Conservation (phyloP, 768 basidiomycete genomes). For the Lactarius pseudohatsudake region DNA sequence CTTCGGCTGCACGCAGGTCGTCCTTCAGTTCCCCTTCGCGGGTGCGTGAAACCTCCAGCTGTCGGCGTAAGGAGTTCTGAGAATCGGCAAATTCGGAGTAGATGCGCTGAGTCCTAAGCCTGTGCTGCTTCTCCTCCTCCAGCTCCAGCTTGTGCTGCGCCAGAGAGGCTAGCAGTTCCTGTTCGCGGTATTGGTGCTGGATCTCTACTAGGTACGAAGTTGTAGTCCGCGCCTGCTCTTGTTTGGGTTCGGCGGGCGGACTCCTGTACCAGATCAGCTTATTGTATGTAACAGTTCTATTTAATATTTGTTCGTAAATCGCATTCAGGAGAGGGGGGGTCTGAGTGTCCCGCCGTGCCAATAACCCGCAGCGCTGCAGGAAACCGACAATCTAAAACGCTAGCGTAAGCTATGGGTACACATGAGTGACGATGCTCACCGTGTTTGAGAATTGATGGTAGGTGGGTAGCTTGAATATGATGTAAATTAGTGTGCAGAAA, state of each 20-base stretch:
- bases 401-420: neutral
- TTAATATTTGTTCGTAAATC: conserved; percentile 18
- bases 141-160: neutral
- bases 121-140: neutral
- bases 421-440: neutral
- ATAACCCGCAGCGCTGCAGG: conserved; percentile 10
- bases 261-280: neutral
- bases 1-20: conserved; percentile 5
- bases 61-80: neutral
- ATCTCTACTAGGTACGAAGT: neutral
- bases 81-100: neutral
- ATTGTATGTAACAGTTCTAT: neutral
- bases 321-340: conserved; percentile 8
- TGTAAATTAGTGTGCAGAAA: neutral
- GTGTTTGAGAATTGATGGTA: neutral
- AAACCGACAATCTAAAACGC: conserved; percentile 2
- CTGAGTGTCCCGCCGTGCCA: neutral
- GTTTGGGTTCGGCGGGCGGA: neutral
- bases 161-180: neutral
- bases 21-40: neutral
- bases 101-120: neutral
- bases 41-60: conserved; percentile 1
- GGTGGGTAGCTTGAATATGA: neutral
- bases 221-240: neutral
- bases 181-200: neutral